Percentiles rank a stretch among this genome's conserved stretches.
These are phyloP conservation scores for Quercus variabilis DNA, from an alignment of 306 rosid genomes.

Conservation along the genomic window DNA sequence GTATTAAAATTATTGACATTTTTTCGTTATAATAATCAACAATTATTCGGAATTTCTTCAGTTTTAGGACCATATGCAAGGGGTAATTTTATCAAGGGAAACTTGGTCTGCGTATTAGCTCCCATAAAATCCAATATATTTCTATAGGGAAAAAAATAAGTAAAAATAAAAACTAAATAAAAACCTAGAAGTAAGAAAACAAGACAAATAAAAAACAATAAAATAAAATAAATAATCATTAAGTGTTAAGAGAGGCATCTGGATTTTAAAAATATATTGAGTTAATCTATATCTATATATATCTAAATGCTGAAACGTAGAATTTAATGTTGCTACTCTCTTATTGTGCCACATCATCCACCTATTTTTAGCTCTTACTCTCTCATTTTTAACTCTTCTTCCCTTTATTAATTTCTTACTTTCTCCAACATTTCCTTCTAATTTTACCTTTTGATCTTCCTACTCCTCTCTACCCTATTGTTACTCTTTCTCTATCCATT, in stretches of 20 bases:
- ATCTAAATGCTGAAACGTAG: too few relatives aligned
- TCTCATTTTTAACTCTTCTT: too few relatives aligned
- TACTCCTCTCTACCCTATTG: too few relatives aligned
- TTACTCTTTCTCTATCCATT: too few relatives aligned
- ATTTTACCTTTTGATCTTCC: too few relatives aligned
- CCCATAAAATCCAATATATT: not conserved
- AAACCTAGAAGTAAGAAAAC: not conserved
- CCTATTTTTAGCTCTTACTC: too few relatives aligned
- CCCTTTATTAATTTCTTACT: too few relatives aligned
- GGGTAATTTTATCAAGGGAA: not conserved
- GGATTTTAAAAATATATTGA: not conserved
- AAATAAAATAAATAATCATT: not conserved
- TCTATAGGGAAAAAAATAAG: not conserved
- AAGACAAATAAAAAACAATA: not conserved
- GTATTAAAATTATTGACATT: not conserved
- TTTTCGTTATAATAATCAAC: not conserved
- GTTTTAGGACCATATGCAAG: not conserved
- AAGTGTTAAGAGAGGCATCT: not conserved
- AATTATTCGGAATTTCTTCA: not conserved
- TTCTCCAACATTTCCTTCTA: too few relatives aligned
- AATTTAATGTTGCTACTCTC: too few relatives aligned
- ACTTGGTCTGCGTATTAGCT: not conserved
- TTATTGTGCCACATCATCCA: too few relatives aligned
- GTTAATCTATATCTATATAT: not conserved
- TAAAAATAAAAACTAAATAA: not conserved